Evolutionary conservation across 148 eudicot species (phyloP), one percentile per base, ranked within the genome.

Genomic region (Amaranthus palmeri): DNA sequence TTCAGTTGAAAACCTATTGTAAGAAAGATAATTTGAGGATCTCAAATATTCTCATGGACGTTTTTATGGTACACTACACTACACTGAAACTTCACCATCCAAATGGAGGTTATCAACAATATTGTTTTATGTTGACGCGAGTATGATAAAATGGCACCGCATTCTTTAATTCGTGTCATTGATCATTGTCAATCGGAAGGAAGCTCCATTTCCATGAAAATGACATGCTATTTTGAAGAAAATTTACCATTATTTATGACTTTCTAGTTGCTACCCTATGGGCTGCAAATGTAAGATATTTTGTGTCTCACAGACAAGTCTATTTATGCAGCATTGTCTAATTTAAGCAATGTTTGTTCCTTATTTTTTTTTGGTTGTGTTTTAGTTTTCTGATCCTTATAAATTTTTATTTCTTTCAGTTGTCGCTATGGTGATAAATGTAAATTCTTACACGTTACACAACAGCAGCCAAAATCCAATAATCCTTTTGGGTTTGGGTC

Each of bases 351-450:
- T 59, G 8, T 2, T 64, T 44, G 0, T 18, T 3, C 10, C 53
- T 47, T 6, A 7, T 47, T 6, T 41, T n/a, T 6, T 52, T 51
- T n/a, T 52, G 44, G 49, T 51, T 67, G 67, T 12, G 1, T 2
- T 43, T 75, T 59, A 10, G 43, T 77, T 41, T 56, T 61, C 46
- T 62, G 58, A 75, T 45, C 43, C 6, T 54, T 54, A 45, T 12
- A 68, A 66, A 18, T 11, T 58, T 73, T 47, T 78, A 46, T 61
- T 54, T 79, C 56, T 78, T 80, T 71, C 85, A 92, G 98, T 74
- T 93, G 98, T 75, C 91, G 72, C 43, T 93, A 78, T 79, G 98
- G 98, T 51, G 93, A 85, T 56, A 85, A 78, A 57, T 93, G 98
- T 77, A 91, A 76, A 76, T 93, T 86, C 79, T 82, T 83, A 67